Conservation (phyloP, 441 rosid genomes). For the Raphanus hybrid region DNA sequence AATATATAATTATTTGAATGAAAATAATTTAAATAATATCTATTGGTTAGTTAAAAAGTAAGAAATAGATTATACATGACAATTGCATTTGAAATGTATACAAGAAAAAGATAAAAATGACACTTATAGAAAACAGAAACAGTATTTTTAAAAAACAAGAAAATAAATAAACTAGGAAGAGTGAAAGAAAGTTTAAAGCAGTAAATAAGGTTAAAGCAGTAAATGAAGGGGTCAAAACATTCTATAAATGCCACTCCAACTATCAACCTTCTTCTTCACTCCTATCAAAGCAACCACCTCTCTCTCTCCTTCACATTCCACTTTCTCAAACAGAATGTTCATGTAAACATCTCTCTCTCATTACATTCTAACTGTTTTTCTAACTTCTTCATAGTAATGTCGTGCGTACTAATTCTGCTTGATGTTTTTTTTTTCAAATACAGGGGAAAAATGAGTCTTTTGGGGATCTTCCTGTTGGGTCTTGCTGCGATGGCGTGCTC, state of each 20-base stretch:
- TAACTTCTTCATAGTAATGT: background rate
- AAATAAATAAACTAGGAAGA: background rate
- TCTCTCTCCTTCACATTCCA: constrained; percentile 15
- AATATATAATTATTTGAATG: no score
- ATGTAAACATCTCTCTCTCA: constrained; percentile 38
- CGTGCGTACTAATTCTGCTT: background rate
- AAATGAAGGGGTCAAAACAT: constrained; percentile 24
- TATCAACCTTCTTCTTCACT: constrained; percentile 34
- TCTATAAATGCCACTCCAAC: constrained; percentile 58
- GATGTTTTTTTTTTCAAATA: background rate
- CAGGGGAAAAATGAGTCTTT: constrained; percentile 62
- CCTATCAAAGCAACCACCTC: constrained; percentile 44
- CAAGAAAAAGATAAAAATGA: no score
- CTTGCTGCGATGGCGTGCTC: constrained; percentile 57
- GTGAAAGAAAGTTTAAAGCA: background rate
- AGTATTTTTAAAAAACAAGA: background rate
- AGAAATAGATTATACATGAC: no score
- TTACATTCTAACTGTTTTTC: background rate
- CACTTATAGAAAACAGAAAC: background rate
- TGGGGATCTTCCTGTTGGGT: constrained; percentile 47
- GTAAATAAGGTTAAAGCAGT: constrained; percentile 4
- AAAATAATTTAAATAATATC: no score
- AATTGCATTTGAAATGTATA: no score
- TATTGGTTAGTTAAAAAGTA: no score
- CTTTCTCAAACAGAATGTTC: constrained; percentile 27